Conservation (phyloP, 768 basidiomycete species). For the Phanerodontia chrysosporium region DNA sequence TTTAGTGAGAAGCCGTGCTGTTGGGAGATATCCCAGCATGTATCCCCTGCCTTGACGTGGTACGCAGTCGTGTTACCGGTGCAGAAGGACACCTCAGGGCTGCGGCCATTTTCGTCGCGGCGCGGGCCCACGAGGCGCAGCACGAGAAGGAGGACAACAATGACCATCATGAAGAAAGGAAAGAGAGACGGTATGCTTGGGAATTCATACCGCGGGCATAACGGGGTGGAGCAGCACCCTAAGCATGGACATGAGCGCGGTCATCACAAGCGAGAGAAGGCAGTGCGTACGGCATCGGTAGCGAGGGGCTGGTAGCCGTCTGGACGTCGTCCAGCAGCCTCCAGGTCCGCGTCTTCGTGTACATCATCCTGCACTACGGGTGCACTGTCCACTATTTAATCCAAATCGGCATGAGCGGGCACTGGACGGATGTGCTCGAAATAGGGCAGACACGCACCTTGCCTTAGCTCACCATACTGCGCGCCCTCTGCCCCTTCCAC, state of each 20-base stretch:
- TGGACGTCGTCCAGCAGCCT: constrained; percentile 49
- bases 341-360: constrained; percentile 48
- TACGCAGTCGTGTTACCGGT: constrained; percentile 41
- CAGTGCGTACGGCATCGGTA: constrained; percentile 40
- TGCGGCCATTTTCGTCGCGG: constrained; percentile 21
- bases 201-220: not conserved
- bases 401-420: not conserved
- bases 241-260: not conserved
- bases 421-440: not conserved
- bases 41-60: not conserved
- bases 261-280: too few relatives aligned
- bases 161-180: constrained; percentile 67
- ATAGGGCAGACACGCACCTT: constrained; percentile 28
- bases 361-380: constrained; percentile 17
- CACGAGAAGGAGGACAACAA: constrained; percentile 54
- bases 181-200: constrained; percentile 52
- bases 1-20: constrained; percentile 46
- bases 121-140: constrained; percentile 50
- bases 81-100: constrained; percentile 8
- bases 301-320: constrained; percentile 57
- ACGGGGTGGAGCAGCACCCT: not conserved
- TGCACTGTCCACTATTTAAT: constrained; percentile 3
- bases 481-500: constrained; percentile 61
- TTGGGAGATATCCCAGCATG: constrained; percentile 59
- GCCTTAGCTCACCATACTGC: constrained; percentile 49